Base-by-base conservation (phyloP, 106 monocot genomes). In the Dendrobium chrysotoxum region DNA sequence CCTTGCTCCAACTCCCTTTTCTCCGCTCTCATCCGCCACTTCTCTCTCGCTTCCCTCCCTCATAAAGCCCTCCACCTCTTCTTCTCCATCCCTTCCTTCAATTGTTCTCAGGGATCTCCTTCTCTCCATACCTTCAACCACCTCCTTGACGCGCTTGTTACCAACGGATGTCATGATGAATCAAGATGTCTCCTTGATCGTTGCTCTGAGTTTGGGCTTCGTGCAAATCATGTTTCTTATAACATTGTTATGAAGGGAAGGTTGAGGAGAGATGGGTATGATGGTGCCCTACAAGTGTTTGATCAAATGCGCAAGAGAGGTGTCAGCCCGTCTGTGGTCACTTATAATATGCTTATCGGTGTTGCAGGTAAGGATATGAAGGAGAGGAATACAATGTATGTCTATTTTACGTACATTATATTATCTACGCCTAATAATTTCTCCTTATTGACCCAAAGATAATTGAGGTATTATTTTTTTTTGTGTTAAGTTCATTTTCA, bases 311-410 rank as follows among this genome's bases (percentile, higher is more conserved):
- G 78, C 28, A 73, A 72, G 71, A 85, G 87, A 81, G 42, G 79
- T 5, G 65, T 99, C 42, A 28, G 47, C 1, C 93, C 98, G 0
- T 89, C 93, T 17, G 92, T 86, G 0, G 95, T 92, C 28, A 93
- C 86, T 5, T 99, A 90, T 77, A 99, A 99, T 78, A 90, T 82
- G 38, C 77, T 99, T 17, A 90, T 99, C 30, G 89, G 89, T 13
- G 86, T 80, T 50, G 70, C 70, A 70, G 70, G 70, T 70, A 23
- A 70, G 16, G 64, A 23, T 5, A 0, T 5, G n/a, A 1, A 70
- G 16, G 64, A 23, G 23, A 5, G 7, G n/a, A 25, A 65, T 13
- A 50, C 50, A 50, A 50, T 50, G 50, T 7, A 9, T 44, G 0
- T 35, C 35, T 35, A 0, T 35, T 35, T 35, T 35, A 35, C 35